Evolutionary conservation across 2,329 filamentous ascomycete genomes (phyloP).

Genomic region (Xylariaceae sp.): DNA sequence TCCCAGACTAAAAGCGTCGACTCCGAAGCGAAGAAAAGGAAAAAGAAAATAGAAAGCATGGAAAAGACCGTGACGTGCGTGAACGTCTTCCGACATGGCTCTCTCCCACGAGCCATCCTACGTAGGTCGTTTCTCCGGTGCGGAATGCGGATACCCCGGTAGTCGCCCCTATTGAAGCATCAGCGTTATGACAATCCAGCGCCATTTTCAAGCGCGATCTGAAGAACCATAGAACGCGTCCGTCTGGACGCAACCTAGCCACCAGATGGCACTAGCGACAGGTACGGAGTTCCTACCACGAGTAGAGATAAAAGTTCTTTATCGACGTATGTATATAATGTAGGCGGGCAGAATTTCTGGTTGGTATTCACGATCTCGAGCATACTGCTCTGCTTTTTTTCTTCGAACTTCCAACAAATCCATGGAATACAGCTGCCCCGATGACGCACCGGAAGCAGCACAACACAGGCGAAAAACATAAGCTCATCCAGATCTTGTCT

Average conservation of each 20-base stretch:
- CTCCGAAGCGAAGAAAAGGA: no score
- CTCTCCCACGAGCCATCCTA: no score
- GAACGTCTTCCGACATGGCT: no score
- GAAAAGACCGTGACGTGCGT: no score
- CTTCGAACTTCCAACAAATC: neutral
- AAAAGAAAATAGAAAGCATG: no score
- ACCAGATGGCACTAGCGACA: neutral
- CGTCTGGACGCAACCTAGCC: neutral
- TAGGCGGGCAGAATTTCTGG: no score
- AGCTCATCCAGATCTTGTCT: neutral
- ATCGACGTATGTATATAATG: no score
- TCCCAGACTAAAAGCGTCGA: no score
- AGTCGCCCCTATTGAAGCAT: neutral
- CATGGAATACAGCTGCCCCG: neutral
- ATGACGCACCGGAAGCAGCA: neutral
- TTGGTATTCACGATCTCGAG: neutral
- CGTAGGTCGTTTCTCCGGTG: no score
- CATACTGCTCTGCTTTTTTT: neutral
- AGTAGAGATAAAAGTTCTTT: no score
- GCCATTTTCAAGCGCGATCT: neutral
- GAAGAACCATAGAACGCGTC: neutral
- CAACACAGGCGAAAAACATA: conserved; percentile 11
- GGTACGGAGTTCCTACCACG: no score
- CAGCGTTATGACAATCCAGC: neutral
- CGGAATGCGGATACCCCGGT: no score